Conservation (phyloP, 176 grass and related monocot species). For the Poa annua region DNA sequence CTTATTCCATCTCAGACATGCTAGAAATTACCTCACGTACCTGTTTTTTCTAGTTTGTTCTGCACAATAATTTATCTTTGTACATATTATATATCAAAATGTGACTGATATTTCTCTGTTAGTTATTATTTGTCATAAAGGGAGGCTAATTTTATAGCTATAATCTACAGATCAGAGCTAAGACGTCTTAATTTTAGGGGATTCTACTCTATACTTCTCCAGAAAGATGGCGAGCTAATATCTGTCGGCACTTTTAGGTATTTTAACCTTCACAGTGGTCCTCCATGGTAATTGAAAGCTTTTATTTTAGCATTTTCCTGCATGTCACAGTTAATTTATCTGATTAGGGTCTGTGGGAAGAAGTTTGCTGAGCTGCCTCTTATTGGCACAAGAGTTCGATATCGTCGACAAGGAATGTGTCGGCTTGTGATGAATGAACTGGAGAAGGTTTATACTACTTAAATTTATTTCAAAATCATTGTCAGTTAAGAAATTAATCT, state of each 20-base stretch:
- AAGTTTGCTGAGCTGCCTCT: constrained; percentile 82
- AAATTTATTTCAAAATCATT: constrained; percentile 31
- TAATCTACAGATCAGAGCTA: constrained; percentile 61
- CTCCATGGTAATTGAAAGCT: constrained; percentile 16
- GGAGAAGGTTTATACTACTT: constrained; percentile 60
- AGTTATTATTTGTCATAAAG: constrained; percentile 23
- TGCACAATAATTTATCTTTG: neutral
- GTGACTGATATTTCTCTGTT: constrained; percentile 3
- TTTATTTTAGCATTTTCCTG: constrained; percentile 35
- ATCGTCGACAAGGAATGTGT: constrained; percentile 67
- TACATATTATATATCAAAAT: constrained; percentile 17
- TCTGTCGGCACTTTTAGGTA: constrained; percentile 78
- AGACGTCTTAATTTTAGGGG: constrained; percentile 75
- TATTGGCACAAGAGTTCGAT: constrained; percentile 56
- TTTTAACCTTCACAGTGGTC: constrained; percentile 16
- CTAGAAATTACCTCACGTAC: constrained; percentile 20
- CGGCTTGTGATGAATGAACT: constrained; percentile 60
- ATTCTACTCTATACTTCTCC: constrained; percentile 72
- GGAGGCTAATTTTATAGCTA: constrained; percentile 24
- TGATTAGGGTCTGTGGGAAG: constrained; percentile 67
- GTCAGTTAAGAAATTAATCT: neutral
- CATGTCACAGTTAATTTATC: constrained; percentile 25
- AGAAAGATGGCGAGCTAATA: constrained; percentile 69
- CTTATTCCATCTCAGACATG: constrained; percentile 12
- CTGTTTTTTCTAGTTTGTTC: constrained; percentile 15